Conservation (phyloP, 192 early-diverging fungal genomes). For the Pilobolus umbonatus region DNA sequence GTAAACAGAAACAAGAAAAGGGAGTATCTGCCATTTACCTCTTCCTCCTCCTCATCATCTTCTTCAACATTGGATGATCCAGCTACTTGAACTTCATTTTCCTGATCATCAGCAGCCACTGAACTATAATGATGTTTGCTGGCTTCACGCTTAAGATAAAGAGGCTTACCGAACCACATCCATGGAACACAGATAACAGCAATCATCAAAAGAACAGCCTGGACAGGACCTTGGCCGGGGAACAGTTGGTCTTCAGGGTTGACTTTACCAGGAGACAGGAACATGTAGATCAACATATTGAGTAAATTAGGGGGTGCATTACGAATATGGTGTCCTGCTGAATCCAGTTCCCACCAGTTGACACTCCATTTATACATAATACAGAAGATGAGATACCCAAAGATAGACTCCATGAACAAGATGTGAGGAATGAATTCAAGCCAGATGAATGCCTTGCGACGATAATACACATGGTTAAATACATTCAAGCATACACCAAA, state of each 20-base stretch:
- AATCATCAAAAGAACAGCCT: slow-evolving; percentile 73
- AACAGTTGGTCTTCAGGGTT: slow-evolving; percentile 67
- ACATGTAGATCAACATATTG: slow-evolving; percentile 99
- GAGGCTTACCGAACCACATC: slow-evolving; percentile 95
- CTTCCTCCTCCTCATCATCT: slow-evolving; percentile 51
- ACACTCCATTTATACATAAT: slow-evolving; percentile 97
- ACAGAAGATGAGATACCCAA: slow-evolving; percentile 90
- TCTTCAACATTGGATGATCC: slow-evolving; percentile 57
- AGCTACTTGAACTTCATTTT: slow-evolving; percentile 28
- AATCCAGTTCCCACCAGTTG: slow-evolving; percentile 78
- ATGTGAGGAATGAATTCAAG: slow-evolving; percentile 93
- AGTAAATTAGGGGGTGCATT: slow-evolving; percentile 88
- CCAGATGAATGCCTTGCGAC: slow-evolving; percentile 73
- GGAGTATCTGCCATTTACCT: neutral
- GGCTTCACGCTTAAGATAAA: slow-evolving; percentile 80
- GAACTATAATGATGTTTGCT: slow-evolving; percentile 69
- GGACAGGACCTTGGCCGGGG: slow-evolving; percentile 79
- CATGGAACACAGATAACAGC: slow-evolving; percentile 92
- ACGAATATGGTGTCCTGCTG: slow-evolving; percentile 50
- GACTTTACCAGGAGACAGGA: slow-evolving; percentile 86
- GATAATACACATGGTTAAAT: slow-evolving; percentile 88
- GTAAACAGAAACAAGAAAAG: neutral
- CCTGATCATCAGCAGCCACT: slow-evolving; percentile 37
- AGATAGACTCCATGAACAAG: slow-evolving; percentile 87
- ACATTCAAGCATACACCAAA: slow-evolving; percentile 89